phyloP scores from a whole-genome alignment of 805 yeast species.

The Nakazawaea ernobii region DNA sequence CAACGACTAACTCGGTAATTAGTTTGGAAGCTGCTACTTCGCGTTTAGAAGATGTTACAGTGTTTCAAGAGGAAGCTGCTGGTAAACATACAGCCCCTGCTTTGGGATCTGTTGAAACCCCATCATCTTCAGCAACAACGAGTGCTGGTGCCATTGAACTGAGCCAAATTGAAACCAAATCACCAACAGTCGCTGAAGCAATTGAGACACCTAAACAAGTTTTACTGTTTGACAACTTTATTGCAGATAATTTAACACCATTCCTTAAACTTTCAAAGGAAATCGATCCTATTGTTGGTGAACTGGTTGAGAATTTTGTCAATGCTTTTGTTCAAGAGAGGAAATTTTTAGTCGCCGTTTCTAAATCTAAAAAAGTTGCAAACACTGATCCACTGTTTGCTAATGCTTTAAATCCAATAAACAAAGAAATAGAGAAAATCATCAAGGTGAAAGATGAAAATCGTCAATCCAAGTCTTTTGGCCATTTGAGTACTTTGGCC shows the following conservation, averaged over 20 bases:
- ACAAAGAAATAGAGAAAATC: constrained; percentile 51
- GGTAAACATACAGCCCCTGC: constrained; percentile 12
- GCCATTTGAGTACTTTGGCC: constrained; percentile 75
- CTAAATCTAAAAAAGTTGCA: constrained; percentile 61
- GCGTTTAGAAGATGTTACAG: constrained; percentile 82
- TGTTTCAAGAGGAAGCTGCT: constrained; percentile 56
- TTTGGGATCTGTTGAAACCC: constrained; percentile 11
- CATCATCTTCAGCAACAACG: constrained; percentile 12
- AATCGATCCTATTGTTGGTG: constrained; percentile 52
- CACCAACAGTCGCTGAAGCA: not conserved
- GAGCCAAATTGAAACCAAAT: not conserved
- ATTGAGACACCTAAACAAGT: constrained; percentile 37
- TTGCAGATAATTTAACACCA: constrained; percentile 50
- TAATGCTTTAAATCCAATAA: constrained; percentile 63
- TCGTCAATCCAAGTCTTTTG: constrained; percentile 57
- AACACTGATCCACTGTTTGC: constrained; percentile 45
- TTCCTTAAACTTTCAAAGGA: constrained; percentile 47
- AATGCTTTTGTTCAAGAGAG: constrained; percentile 56
- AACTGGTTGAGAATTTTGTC: constrained; percentile 43
- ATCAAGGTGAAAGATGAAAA: constrained; percentile 67
- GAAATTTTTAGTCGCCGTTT: constrained; percentile 53
- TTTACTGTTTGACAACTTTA: constrained; percentile 47
- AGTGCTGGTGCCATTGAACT: too few relatives aligned
- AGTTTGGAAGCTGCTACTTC: constrained; percentile 92
- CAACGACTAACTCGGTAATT: constrained; percentile 8